Evolutionary conservation across 2,329 filamentous ascomycete species (phyloP).

Genomic region (Didymellaceae sp.): DNA sequence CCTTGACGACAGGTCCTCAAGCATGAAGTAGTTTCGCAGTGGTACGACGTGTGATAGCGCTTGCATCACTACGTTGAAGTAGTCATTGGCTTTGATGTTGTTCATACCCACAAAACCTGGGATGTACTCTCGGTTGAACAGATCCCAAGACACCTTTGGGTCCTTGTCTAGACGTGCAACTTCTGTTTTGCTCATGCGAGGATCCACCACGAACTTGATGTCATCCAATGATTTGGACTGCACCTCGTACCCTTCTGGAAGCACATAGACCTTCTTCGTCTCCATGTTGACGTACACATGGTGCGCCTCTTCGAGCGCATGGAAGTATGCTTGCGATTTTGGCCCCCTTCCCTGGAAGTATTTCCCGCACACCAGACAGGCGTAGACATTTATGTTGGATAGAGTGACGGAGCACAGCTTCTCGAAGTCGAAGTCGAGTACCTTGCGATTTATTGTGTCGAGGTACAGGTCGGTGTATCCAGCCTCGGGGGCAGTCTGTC

Average conservation of each 20-base stretch:
- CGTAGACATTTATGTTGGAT: constrained; percentile 98
- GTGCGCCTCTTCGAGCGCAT: constrained; percentile 91
- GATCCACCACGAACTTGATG: constrained; percentile 97
- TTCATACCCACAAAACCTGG: constrained; percentile 99
- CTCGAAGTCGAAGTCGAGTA: constrained; percentile 98
- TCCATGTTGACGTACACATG: constrained; percentile 99
- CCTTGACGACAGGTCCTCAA: constrained; percentile 76
- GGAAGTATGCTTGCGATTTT: constrained; percentile 96
- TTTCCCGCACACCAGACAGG: constrained; percentile 95
- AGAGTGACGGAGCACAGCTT: constrained; percentile 96
- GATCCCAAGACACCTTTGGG: constrained; percentile 71
- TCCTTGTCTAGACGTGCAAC: constrained; percentile 79
- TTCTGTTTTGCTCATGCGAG: constrained; percentile 79
- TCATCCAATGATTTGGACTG: constrained; percentile 93
- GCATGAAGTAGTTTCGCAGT: constrained; percentile 87
- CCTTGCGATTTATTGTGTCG: constrained; percentile 91
- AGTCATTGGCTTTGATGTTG: constrained; percentile 99
- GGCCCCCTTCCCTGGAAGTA: constrained; percentile 95
- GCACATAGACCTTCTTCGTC: constrained; percentile 85
- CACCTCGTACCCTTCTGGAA: constrained; percentile 97
- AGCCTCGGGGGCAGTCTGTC: constrained; percentile 79
- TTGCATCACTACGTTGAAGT: constrained; percentile 94
- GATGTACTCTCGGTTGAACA: constrained; percentile 83
- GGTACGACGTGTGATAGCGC: constrained; percentile 88
- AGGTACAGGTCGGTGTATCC: constrained; percentile 97